Evolutionary conservation across 768 basidiomycete species (phyloP), one percentile per base, ranked within the genome.

Genomic region (Lactifluus piperatus): DNA sequence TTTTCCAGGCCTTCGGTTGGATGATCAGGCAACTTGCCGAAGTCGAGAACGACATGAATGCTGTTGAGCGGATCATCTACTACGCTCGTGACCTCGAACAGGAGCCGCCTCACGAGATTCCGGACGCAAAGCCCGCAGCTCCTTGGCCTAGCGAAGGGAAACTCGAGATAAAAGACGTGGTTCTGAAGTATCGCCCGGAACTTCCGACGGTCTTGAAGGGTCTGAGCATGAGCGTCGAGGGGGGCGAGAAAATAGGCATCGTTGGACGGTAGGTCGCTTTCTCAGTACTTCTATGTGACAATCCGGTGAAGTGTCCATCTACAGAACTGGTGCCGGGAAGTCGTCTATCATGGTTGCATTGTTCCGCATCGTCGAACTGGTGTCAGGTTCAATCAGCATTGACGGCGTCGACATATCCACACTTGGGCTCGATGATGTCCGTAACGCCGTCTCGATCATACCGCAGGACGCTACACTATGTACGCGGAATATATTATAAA

Each of bases 21-120:
- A 78, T 89, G 70, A 81, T 88, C 43, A 82, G 86, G 9, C 88
- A 90, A 71, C 78, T 77, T 39, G 84, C 88, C 3, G 92, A 94
- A 69, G 85, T 94, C 11, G 92, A 95, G 71, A 95, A 97, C 70
- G 81, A 94, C 71, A 93, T 94, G 89, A 92, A 92, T 69, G 82
- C 84, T n/a, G 87, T 90, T 8, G 88, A 91, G 69, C 85, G 94
- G 26, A 77, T 97, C 18, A 74, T 91, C 3, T 81, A 92, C 68
- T 97, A 97, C 66, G 84, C 86, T 43, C 79, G 80, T 20, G 79
- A 83, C 30, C 75, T 97, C n/a, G 91, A 93, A 68, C 87, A 93
- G 69, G 92, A 94, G 71, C 81, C 86, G 1, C 79, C 86, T 1
- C 82, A 88, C 65, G 77, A 84, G 41, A 70, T 86, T 18, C 76